These are phyloP conservation scores for Penicillium rolfsii DNA, from an alignment of 2,329 filamentous ascomycete genomes.

Conservation along the genomic window DNA sequence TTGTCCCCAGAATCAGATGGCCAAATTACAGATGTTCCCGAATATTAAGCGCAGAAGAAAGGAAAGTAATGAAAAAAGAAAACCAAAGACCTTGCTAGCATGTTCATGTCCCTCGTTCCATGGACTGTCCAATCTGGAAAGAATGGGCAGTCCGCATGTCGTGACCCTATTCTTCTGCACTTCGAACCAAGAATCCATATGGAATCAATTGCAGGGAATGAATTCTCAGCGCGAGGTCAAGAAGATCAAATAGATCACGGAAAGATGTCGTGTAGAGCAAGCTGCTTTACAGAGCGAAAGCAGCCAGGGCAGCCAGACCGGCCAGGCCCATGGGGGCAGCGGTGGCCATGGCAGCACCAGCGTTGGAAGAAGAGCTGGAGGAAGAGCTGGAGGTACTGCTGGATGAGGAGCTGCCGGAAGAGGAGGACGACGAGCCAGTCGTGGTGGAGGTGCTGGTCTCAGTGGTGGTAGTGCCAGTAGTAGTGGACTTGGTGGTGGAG, in stretches of 20 bases:
- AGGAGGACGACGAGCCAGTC: slow-evolving; percentile 17
- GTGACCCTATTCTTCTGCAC: background rate
- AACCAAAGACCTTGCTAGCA: slow-evolving; percentile 17
- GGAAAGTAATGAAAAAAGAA: slow-evolving; percentile 11
- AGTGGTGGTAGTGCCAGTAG: slow-evolving; percentile 16
- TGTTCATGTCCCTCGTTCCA: slow-evolving; percentile 28
- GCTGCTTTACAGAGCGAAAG: slow-evolving; percentile 43
- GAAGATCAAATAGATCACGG: background rate
- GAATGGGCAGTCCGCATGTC: background rate
- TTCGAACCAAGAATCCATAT: background rate
- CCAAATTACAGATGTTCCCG: slow-evolving; percentile 21
- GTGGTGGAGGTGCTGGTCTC: slow-evolving; percentile 22
- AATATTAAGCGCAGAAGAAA: slow-evolving; percentile 15
- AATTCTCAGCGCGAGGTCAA: background rate
- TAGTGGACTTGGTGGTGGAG: slow-evolving; percentile 9
- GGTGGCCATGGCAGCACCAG: slow-evolving; percentile 41
- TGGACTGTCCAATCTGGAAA: background rate
- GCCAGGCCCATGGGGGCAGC: slow-evolving; percentile 45
- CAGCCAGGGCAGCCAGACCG: slow-evolving; percentile 48
- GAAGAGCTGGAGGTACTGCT: slow-evolving; percentile 23
- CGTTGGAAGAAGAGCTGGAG: slow-evolving; percentile 35
- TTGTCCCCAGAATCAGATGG: slow-evolving; percentile 3
- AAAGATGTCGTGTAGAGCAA: background rate
- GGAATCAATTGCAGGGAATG: background rate
- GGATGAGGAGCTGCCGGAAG: slow-evolving; percentile 16